Evolutionary conservation across 345 rosid species (phyloP).

Genomic region (Tarenaya hassleriana): DNA sequence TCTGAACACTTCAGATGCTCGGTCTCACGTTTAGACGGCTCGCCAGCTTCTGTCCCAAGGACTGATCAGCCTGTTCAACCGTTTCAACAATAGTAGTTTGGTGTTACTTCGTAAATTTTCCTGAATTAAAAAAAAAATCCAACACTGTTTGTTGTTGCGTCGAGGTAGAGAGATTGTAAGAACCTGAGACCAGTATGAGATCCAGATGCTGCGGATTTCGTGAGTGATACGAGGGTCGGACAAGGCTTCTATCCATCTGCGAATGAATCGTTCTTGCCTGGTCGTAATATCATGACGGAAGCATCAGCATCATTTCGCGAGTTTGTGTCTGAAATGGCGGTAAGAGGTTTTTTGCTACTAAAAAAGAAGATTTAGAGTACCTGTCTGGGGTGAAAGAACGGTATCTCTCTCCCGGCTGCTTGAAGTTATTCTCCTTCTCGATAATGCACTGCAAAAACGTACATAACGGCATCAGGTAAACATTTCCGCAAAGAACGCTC

Average conservation of each 20-base stretch:
- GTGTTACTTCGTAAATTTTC: neutral
- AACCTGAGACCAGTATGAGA: conserved; percentile 85
- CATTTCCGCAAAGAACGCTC: neutral
- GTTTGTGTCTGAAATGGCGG: neutral
- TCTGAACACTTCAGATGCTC: conserved; percentile 26
- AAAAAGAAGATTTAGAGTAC: conserved; percentile 26
- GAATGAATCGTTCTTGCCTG: conserved; percentile 82
- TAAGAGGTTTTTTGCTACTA: neutral
- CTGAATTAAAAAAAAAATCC: too few species aligned
- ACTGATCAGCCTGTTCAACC: conserved; percentile 32
- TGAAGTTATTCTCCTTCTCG: conserved; percentile 82
- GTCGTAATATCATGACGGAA: neutral
- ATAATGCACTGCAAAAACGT: conserved; percentile 52
- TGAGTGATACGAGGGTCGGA: conserved; percentile 76
- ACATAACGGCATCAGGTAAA: neutral
- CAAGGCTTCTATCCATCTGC: conserved; percentile 61
- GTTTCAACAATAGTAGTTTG: neutral
- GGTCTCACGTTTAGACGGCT: conserved; percentile 34
- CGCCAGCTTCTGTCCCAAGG: conserved; percentile 36
- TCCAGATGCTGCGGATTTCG: conserved; percentile 76
- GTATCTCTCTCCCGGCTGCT: conserved; percentile 90
- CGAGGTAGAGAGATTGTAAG: neutral
- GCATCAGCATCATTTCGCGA: neutral
- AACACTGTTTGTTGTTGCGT: too few species aligned
- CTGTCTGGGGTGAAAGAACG: conserved; percentile 74